phyloP scores from a whole-genome alignment of 148 eudicot genomes.

The Pouteria glomerata region DNA sequence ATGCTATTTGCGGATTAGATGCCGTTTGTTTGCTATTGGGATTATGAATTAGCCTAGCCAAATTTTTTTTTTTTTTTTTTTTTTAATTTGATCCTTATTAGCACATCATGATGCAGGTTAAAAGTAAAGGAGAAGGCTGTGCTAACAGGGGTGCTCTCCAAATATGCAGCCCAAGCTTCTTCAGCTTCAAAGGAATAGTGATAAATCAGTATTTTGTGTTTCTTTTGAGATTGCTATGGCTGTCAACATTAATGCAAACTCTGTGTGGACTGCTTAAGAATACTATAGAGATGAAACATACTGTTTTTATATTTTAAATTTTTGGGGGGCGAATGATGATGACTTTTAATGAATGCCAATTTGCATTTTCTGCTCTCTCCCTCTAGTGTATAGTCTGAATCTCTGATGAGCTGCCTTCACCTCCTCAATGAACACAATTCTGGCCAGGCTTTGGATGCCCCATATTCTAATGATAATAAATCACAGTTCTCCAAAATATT shows the following conservation, averaged over 20 bases:
- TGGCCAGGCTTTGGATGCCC: background rate
- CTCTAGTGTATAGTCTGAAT: too few species aligned
- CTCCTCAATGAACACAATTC: background rate
- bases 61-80: background rate
- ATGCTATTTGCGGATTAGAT: slow-evolving; percentile 4
- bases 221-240: background rate
- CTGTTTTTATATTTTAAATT: too few species aligned
- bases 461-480: background rate
- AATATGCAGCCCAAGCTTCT: slow-evolving; percentile 44
- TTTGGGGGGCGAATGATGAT: too few species aligned
- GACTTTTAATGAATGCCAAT: too few species aligned
- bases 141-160: slow-evolving; percentile 61
- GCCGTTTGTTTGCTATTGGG: background rate
- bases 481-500: background rate
- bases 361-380: too few species aligned
- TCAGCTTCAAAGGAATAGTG: slow-evolving; percentile 31
- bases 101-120: slow-evolving; percentile 47
- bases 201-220: slow-evolving; percentile 7
- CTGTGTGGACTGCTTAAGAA: background rate
- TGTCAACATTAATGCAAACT: background rate
- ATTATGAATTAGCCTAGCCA: too few species aligned
- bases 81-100: background rate
- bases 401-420: background rate
- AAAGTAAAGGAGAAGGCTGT: slow-evolving; percentile 62
- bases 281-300: background rate